Evolutionary conservation across 768 basidiomycete genomes (phyloP), one percentile per base, ranked within the genome.

Genomic region (Daedalea quercina): DNA sequence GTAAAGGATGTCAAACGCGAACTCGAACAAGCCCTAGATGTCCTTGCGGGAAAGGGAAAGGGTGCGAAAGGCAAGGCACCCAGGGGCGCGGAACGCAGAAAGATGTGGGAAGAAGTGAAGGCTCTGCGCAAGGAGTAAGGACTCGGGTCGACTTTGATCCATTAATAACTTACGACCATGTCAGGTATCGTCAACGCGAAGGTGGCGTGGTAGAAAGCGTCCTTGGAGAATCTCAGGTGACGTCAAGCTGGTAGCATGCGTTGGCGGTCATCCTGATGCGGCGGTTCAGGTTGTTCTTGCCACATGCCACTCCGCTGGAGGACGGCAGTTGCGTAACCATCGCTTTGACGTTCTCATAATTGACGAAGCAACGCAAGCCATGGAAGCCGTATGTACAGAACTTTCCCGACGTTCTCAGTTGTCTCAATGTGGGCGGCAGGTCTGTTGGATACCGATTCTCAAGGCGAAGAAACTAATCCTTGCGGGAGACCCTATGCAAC

Each of bases 361-460:
- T 50, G 96, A 99, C 59, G 96, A 99, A 70, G 96, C 96, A 0
- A 97, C 96, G 0, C 96, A 98, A 67, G 95, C 94, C 3, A 64
- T 96, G 13, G 95, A 99, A 70, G 92, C 94, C 22, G 94, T 94
- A 63, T 54, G 80, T 4, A 11, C 37, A 40, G 4, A 8, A 19
- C 7, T 13, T 34, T 2, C 15, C 47, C 20, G 20, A 9, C 13
- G 1, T 1, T 26, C 7, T 23, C 35, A 13, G 1, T 33, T 12
- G 44, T 9, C 20, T 9, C 1, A 26, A n/a, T 44, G 31, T 50
- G 12, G 47, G 25, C 13, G 9, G 13, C 24, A 87, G 87, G 86
- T 87, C 3, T 97, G 94, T 70, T 97, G 95, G 94, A 81, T 98
- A 28, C 94, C 96, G 0, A 87, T 97, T 51, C 81, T 94, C 68